Evolutionary conservation across 768 basidiomycete species (phyloP), one percentile per base, ranked within the genome.

Genomic region (Boletus patriciae): DNA sequence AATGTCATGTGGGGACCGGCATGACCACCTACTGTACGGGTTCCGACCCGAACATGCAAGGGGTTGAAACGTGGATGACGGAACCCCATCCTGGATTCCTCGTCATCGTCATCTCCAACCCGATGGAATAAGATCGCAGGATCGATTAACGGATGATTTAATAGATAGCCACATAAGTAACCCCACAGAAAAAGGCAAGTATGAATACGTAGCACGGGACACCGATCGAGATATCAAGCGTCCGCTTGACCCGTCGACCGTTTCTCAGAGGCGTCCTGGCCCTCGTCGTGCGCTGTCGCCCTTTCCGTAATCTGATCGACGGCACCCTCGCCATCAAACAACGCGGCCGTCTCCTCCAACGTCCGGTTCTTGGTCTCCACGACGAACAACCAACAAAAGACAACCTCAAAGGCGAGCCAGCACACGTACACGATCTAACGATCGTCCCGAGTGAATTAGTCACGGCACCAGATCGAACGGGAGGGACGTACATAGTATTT

Each of bases 291-390:
- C 13, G 42, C 51, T 33, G 25, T 38, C 13, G 64, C 63, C 41
- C 34, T 66, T 29, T 55, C 61, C 21, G 46, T 50, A 12, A 66
- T 65, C 23, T 57, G 64, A 13, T 57, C 31, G 36, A 66, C 29
- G 19, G 62, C 64, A 33, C 64, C 65, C n/a, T 83, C 80, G 16
- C 87, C 85, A 55, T 90, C 88, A 52, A 90, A 90, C 10, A 90
- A 70, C 6, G 80, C 82, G 0, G 87, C 82, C 0, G 88, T 90
- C 67, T 90, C 88, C 68, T 90, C 88, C 33, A 88, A 75, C 3
- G 87, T 88, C 40, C 81, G 54, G 45, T 67, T 16, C 60, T 61
- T 67, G 6, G 65, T 65, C 50, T 66, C 66, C 46, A 62, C 50
- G n/a, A 67, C 19, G 21, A 47, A 56, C 23, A 55, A 52, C 65